Conservation (phyloP, 2,329 filamentous ascomycete genomes). For the Fusarium marasasianum region DNA sequence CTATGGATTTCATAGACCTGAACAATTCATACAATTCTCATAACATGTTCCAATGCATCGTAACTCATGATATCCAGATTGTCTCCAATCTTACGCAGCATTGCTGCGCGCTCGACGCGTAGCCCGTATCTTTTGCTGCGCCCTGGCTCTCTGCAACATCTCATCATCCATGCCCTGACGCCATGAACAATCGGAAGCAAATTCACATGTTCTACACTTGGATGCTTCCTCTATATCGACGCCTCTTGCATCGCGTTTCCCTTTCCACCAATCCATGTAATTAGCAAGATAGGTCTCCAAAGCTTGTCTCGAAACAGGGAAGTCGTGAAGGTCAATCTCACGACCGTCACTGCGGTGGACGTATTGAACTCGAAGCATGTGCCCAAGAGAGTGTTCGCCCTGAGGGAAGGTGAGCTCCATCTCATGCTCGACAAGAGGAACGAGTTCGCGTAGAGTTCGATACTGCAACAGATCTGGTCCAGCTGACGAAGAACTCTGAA, state of each 20-base stretch:
- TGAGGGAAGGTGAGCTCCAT: slow-evolving; percentile 62
- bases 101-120: slow-evolving; percentile 15
- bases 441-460: slow-evolving; percentile 57
- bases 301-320: slow-evolving; percentile 71
- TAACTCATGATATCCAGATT: slow-evolving; percentile 27
- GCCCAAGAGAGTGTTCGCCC: slow-evolving; percentile 58
- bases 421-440: slow-evolving; percentile 58
- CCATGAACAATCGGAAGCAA: slow-evolving; percentile 82
- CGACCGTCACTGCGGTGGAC: slow-evolving; percentile 62
- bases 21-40: not conserved
- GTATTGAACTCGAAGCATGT: slow-evolving; percentile 64
- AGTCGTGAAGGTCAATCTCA: slow-evolving; percentile 64
- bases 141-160: slow-evolving; percentile 38
- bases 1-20: not conserved
- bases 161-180: slow-evolving; percentile 74
- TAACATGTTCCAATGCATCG: slow-evolving; percentile 13
- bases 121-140: slow-evolving; percentile 37
- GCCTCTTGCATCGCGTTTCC: slow-evolving; percentile 75
- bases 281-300: slow-evolving; percentile 73
- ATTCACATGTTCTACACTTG: slow-evolving; percentile 89
- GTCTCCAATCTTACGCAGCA: slow-evolving; percentile 9
- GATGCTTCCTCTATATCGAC: slow-evolving; percentile 86
- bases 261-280: slow-evolving; percentile 89
- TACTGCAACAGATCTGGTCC: slow-evolving; percentile 56
- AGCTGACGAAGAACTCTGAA: slow-evolving; percentile 29